Conservation (phyloP, 352 stramenopile genomes). For the Phytopythium delawarense region DNA sequence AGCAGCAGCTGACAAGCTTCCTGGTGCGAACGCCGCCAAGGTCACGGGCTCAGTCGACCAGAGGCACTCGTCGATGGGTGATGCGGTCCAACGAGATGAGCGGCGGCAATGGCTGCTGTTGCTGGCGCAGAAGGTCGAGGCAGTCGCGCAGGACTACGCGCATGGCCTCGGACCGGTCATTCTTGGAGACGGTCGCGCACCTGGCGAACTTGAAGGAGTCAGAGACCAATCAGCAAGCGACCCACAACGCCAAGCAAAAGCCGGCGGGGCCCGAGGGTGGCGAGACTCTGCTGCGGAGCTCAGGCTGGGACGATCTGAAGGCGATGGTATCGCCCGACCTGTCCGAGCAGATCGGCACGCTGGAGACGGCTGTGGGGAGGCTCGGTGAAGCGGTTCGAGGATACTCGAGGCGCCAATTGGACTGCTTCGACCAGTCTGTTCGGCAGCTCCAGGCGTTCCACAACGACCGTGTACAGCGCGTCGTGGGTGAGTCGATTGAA, state of each 20-base stretch:
- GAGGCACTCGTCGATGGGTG: slow-evolving; percentile 6
- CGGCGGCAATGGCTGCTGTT: slow-evolving; percentile 42
- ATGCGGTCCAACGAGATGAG: slow-evolving; percentile 18
- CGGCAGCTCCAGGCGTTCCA: slow-evolving; percentile 51
- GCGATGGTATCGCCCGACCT: slow-evolving; percentile 20
- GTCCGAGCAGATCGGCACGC: slow-evolving; percentile 19
- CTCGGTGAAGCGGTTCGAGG: slow-evolving; percentile 25
- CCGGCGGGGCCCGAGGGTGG: not conserved
- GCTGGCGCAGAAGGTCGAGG: slow-evolving; percentile 38
- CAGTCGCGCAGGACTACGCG: slow-evolving; percentile 29
- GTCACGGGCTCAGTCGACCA: not conserved
- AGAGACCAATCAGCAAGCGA: not conserved
- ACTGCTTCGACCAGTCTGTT: slow-evolving; percentile 41
- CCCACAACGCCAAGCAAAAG: not conserved
- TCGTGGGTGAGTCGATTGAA: slow-evolving; percentile 42
- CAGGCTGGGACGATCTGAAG: slow-evolving; percentile 13
- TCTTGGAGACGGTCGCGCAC: slow-evolving; percentile 17
- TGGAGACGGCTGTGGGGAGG: slow-evolving; percentile 35
- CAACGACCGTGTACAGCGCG: slow-evolving; percentile 44
- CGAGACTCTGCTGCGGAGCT: not conserved
- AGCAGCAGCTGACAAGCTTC: slow-evolving; percentile 40
- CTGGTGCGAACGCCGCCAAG: slow-evolving; percentile 5
- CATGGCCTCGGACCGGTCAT: slow-evolving; percentile 28
- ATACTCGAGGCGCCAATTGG: slow-evolving; percentile 29
- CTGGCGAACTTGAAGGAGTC: slow-evolving; percentile 7